Base-by-base conservation (phyloP, 768 basidiomycete species). In the Kwoniella mangroviensis region DNA sequence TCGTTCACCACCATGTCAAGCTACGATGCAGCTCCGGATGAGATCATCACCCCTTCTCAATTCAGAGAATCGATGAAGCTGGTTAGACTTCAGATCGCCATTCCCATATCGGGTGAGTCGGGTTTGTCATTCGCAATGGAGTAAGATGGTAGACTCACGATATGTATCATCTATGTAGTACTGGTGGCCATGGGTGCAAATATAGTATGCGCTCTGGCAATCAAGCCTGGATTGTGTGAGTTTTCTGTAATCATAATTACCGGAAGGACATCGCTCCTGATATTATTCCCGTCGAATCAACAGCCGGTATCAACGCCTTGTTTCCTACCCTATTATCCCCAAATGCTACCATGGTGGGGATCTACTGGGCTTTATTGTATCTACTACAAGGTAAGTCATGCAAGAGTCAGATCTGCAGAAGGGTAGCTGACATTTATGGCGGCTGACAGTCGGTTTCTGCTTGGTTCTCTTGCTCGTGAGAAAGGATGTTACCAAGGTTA, bases 401-500 rank as follows among this genome's bases (percentile, higher is more conserved):
- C 0, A 0, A 69, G 87, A 34, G 34, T 5, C 34, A 4, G 4
- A 34, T 4, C 3, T 7, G 34, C 3, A 34, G 34, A 34, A 34
- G 6, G 3, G 34, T 6, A 34, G 34, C 34, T 34, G 34, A 34
- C 4, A 7, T 7, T 34, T 1, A 34, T 34, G 6, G 34, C 34
- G 34, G 6, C 0, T 7, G 4, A 7, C 91, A 83, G 86, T 97
- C 58, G 93, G 91, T 0, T 94, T 94, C 79, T 95, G 94, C 71
- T 71, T 92, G 13, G 84, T 94, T 19, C 87, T 98, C 4, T 88
- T 93, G 1, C 74, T 90, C 0, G 89, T 90, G 0, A 86, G 86
- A 53, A 92, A 89, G 71, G 85, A 88, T 0, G 92, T 93, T 79
- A 96, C 94, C 4, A 94, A 94, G 86, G 92, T 89, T 67, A 56